These are phyloP conservation scores for Wickerhamomyces sp. DNA, from an alignment of 1,139 yeast species.

Conservation along the genomic window DNA sequence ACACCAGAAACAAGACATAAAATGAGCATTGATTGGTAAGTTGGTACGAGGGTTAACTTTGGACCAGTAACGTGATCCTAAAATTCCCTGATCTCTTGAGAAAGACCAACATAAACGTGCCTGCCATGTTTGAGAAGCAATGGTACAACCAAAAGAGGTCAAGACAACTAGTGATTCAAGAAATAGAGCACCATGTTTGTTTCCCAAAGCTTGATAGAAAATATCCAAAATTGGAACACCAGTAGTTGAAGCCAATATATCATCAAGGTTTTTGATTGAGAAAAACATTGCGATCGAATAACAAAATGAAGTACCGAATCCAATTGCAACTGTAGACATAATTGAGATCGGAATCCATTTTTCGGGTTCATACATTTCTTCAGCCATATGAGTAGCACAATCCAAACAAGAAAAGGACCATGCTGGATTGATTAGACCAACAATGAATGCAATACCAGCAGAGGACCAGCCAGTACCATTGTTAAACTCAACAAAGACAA, in stretches of 20 bases:
- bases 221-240: constrained; percentile 64
- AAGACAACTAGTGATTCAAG: constrained; percentile 53
- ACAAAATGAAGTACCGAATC: constrained; percentile 56
- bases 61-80: constrained; percentile 45
- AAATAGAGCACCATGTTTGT: constrained; percentile 54
- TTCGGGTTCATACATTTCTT: constrained; percentile 57
- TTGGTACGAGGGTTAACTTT: constrained; percentile 41
- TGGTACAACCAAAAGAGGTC: constrained; percentile 67
- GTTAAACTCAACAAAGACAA: constrained; percentile 56
- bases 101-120: constrained; percentile 76
- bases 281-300: constrained; percentile 62
- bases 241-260: constrained; percentile 41
- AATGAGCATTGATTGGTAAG: constrained; percentile 50
- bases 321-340: constrained; percentile 61
- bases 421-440: constrained; percentile 63
- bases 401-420: constrained; percentile 71
- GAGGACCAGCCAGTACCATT: constrained; percentile 66
- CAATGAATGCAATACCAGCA: constrained; percentile 57
- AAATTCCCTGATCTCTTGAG: constrained; percentile 60
- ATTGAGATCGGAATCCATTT: constrained; percentile 60
- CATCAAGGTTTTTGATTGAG: constrained; percentile 48
- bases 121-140: constrained; percentile 74
- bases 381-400: constrained; percentile 69
- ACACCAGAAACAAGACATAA: constrained; percentile 44
- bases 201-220: constrained; percentile 52